These are phyloP conservation scores for Lycium barbarum DNA, from an alignment of 257 asterid genomes.

Conservation along the genomic window DNA sequence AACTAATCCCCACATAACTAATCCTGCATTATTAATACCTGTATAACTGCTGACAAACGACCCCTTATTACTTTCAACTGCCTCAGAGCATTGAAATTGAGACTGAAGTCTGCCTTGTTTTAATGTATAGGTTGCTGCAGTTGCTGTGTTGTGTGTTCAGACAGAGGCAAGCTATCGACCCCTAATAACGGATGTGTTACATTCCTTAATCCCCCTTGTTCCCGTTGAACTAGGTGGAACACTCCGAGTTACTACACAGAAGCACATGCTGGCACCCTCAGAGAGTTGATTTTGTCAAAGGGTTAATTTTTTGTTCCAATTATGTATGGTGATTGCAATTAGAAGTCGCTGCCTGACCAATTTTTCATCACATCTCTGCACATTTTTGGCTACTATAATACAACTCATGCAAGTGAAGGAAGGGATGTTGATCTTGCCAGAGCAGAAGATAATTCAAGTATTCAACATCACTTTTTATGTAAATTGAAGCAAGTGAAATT, in stretches of 20 bases:
- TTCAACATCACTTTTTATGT: neutral
- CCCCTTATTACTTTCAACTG: neutral
- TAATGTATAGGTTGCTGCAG: slow-evolving; percentile 72
- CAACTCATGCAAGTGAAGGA: neutral
- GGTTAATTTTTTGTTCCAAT: neutral
- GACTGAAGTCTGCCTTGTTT: neutral
- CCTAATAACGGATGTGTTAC: slow-evolving; percentile 73
- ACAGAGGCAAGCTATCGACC: slow-evolving; percentile 88
- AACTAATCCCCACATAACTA: too few relatives aligned
- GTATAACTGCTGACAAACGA: too few relatives aligned
- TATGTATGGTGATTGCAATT: neutral
- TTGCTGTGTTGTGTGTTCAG: slow-evolving; percentile 80
- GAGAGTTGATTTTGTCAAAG: slow-evolving; percentile 25
- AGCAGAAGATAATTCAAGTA: neutral
- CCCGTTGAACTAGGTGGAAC: slow-evolving; percentile 77
- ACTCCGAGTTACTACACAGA: slow-evolving; percentile 43
- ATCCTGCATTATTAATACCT: too few relatives aligned
- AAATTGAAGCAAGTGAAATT: neutral
- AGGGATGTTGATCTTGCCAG: neutral
- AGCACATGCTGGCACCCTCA: slow-evolving; percentile 13
- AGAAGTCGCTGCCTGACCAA: neutral
- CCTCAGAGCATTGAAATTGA: neutral
- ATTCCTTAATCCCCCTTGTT: slow-evolving; percentile 81
- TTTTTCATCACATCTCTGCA: neutral
- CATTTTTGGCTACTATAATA: neutral